phyloP scores from a whole-genome alignment of 2,329 filamentous ascomycete species.

The Ophiostoma triangulosporum region DNA sequence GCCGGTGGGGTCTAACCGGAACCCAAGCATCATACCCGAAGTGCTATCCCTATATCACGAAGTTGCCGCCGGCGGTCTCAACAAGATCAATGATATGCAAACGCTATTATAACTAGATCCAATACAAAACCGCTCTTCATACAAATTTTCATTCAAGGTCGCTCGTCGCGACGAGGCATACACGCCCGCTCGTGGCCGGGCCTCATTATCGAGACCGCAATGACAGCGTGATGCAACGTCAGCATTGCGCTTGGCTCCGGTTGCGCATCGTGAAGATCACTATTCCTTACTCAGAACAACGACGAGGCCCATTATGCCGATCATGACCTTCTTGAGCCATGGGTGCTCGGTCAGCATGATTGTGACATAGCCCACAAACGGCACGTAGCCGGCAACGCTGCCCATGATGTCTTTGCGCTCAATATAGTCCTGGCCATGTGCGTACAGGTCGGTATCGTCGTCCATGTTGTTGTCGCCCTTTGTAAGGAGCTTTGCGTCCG shows the following conservation, averaged over 20 bases:
- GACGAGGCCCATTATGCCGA: slow-evolving; percentile 88
- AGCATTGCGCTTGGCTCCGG: not conserved
- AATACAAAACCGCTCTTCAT: too few relatives aligned
- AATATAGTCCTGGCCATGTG: slow-evolving; percentile 73
- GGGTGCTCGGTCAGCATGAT: slow-evolving; percentile 92
- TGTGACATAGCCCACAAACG: slow-evolving; percentile 92
- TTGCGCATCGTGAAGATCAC: not conserved
- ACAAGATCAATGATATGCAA: too few relatives aligned
- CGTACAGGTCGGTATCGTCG: slow-evolving; percentile 79
- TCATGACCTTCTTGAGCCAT: slow-evolving; percentile 90
- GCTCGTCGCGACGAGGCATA: too few relatives aligned
- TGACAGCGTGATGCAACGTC: not conserved
- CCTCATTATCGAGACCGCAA: too few relatives aligned
- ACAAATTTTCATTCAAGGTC: too few relatives aligned
- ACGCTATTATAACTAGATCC: too few relatives aligned
- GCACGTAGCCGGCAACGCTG: slow-evolving; percentile 77
- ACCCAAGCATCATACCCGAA: not conserved
- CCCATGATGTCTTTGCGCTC: slow-evolving; percentile 84
- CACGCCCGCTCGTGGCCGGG: too few relatives aligned
- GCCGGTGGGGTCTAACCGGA: not conserved
- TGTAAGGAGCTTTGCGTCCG: slow-evolving; percentile 63
- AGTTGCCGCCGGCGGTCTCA: not conserved
- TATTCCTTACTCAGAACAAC: slow-evolving; percentile 86
- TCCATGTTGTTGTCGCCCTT: slow-evolving; percentile 95
- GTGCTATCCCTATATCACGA: not conserved